Base-by-base conservation (phyloP, 2,329 filamentous ascomycete species). In the Pseudogymnoascus sp. region DNA sequence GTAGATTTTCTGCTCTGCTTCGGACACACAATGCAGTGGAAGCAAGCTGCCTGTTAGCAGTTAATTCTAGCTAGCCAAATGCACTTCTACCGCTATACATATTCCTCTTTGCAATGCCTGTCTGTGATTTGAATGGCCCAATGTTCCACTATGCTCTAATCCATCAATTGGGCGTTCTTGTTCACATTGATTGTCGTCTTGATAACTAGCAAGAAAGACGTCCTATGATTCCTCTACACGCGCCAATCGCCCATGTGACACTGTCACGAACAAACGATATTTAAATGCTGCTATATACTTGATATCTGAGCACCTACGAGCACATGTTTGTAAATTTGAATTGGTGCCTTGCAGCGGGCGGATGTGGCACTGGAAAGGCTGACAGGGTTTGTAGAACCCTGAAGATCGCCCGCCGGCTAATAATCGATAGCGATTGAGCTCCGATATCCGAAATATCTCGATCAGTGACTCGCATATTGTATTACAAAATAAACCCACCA, bases 1-100 rank as follows among this genome's bases (percentile, higher is more conserved):
- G 81, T 99, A 97, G 86, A 87, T 73, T 73, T 65, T 67, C 25
- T 25, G 38, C 58, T 38, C 35, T 60, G 25, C 8, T 18, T 68
- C 25, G 28, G 49, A 55, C 58, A 40, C 28, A 21, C 16, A 40
- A 60, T 60, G 58, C 25, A 31, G 58, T 60, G 21, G 33, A 41
- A 60, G 35, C 58, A 60, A 40, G 33, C 49, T 33, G 49, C 35
- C 33, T 40, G 58, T 40, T 60, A 60, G 58, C 35, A 60, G 58
- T 60, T 60, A 40, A 60, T 31, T 60, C 58, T 38, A 60, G 58
- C 58, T 60, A 41, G 38, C 23, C 33, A 60, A 60, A 60, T 41
- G 58, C 33, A 35, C 21, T 40, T 60, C 49, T 55, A 7, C 49
- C n/a, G 49, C 28, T 55, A 33, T n/a, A 55, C 21, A 55, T 55